phyloP scores from a whole-genome alignment of 495 filamentous ascomycete genomes.

The Jackrogersella multiformis region DNA sequence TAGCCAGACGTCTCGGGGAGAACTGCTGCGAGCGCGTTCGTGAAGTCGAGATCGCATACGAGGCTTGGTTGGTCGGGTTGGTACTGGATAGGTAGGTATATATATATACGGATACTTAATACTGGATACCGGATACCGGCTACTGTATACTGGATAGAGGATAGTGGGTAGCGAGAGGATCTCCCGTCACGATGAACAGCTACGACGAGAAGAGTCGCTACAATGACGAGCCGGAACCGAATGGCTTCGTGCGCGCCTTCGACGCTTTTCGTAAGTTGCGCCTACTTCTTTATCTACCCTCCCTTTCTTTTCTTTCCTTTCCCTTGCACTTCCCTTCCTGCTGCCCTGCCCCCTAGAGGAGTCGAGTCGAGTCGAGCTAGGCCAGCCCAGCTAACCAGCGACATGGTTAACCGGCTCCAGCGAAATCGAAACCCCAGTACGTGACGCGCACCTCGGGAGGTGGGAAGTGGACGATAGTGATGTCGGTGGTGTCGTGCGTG shows the following conservation, averaged over 20 bases:
- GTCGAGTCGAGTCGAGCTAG: not conserved
- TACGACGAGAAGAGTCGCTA: constrained; percentile 75
- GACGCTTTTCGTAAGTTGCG: constrained; percentile 90
- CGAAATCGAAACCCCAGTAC: constrained; percentile 96
- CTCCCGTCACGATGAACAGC: constrained; percentile 60
- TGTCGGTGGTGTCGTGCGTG: constrained; percentile 73
- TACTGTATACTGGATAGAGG: no score
- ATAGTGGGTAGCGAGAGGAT: no score
- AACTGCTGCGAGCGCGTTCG: constrained; percentile 33
- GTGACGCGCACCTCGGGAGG: constrained; percentile 81
- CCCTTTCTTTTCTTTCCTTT: no score
- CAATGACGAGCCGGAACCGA: constrained; percentile 76
- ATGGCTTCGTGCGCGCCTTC: constrained; percentile 79
- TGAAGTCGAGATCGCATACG: constrained; percentile 23
- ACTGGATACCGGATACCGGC: not conserved
- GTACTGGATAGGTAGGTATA: no score
- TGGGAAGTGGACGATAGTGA: constrained; percentile 90
- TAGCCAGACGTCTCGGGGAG: constrained; percentile 34
- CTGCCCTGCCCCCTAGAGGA: not conserved
- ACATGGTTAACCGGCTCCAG: constrained; percentile 53
- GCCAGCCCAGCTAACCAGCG: constrained; percentile 39
- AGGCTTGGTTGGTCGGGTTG: no score
- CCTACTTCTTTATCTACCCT: not conserved
- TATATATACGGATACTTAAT: not conserved
- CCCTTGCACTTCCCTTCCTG: not conserved